Evolutionary conservation across 352 stramenopile genomes (phyloP), one percentile per base, ranked within the genome.

Genomic region (Saprolegnia parasitica): DNA sequence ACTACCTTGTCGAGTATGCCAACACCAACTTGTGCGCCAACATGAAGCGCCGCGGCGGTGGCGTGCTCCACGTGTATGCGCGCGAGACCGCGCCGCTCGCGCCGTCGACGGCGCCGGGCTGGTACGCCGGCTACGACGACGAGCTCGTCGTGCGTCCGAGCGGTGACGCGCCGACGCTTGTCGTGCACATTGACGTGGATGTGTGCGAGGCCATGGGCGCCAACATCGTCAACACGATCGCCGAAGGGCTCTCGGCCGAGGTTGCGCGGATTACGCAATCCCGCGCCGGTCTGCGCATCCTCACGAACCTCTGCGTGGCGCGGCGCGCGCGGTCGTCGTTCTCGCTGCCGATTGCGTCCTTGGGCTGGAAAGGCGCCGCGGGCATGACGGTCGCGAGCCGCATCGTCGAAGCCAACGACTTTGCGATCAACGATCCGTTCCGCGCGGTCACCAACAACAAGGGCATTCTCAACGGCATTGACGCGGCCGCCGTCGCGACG

Each of bases 381-480:
- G 87, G 86, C 32, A 78, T 84, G 58, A 79, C 85, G 18, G 83
- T 96, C n/a, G 86, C 84, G 0, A 70, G 74, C 63, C 81, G 83
- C 50, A 91, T 96, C 60, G 68, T 96, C 8, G 86, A 94, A 55
- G 87, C 87, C 5, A 93, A 88, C 79, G 89, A 90, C 70, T 96
- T 96, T 74, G 87, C 87, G 5, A 81, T 79, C 23, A 71, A 91
- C 23, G 87, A 96, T 46, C 87, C 87, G 49, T 96, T 86, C 71
- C 82, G 87, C 37, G 87, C 87, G 5, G 85, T 93, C 66, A 95
- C 87, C 39, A 87, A 96, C 76, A 96, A 96, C 80, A 96, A 96
- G 77, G 87, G 87, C 40, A 91, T 96, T 64, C 93, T 96, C 83
- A 96, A 96, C 67, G 87, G 86, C 46, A 78, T 96, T 18, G 86